Percentiles rank a stretch among this genome's conserved stretches.
Conservation (phyloP, 257 asterid genomes). For the Nyctanthes arbortristis region DNA sequence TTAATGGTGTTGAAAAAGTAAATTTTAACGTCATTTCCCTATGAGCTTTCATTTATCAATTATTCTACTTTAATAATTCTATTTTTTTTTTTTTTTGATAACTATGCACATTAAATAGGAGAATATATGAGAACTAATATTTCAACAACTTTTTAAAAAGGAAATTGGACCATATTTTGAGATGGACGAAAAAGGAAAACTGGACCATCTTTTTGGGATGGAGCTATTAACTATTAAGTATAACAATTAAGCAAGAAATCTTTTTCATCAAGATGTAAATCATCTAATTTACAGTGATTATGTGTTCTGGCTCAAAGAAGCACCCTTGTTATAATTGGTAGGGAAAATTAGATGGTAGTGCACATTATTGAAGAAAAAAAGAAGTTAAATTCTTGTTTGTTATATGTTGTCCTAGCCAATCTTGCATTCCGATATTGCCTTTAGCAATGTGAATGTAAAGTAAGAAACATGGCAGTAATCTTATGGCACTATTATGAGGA, state of each 20-base stretch:
- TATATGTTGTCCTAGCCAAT: neutral
- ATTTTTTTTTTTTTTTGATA: too few species aligned
- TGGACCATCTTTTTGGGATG: too few species aligned
- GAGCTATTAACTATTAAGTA: neutral
- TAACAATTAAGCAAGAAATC: neutral
- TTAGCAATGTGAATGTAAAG: neutral
- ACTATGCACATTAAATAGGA: too few species aligned
- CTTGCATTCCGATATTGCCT: neutral
- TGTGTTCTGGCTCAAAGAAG: neutral
- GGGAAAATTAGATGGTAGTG: neutral
- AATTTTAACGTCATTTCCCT: too few species aligned
- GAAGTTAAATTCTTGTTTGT: neutral
- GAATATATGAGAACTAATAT: too few species aligned
- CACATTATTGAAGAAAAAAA: neutral
- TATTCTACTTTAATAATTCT: too few species aligned
- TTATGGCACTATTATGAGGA: neutral
- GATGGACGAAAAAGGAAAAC: too few species aligned
- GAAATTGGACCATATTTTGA: too few species aligned
- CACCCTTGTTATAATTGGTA: neutral
- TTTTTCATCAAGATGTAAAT: neutral
- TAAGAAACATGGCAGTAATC: neutral
- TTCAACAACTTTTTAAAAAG: too few species aligned
- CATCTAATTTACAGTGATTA: neutral
- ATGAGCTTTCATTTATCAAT: too few species aligned
- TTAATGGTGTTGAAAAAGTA: too few species aligned